Evolutionary conservation across 129 eudicot species (phyloP), one percentile per base, ranked within the genome.

Genomic region (Arctium lappa): DNA sequence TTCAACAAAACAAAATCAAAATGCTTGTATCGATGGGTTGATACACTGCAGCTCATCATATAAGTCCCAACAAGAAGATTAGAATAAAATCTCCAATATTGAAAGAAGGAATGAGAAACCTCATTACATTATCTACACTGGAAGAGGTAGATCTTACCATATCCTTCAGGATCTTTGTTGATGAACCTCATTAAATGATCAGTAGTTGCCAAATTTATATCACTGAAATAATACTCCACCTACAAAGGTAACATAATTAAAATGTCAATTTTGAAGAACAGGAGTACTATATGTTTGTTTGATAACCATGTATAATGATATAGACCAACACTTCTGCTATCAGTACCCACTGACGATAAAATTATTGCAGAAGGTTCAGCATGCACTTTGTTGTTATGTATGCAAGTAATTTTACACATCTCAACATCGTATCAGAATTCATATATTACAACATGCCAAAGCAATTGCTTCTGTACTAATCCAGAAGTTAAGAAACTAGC

Each of bases 171-270:
- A 85, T 95, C 98, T 87, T 91, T 95, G 89, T 60, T 77, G 91
- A 95, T 91, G 86, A 86, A 89, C 89, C 85, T 81, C 82, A 95
- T 91, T 48, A 95, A 82, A 79, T 93, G 97, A 82, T 93, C 99
- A 46, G 99, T 95, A 32, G 99, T 95, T 63, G 98, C 99, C 92
- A 95, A 84, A 92, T 95, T 95, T 75, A 95, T 79, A 81, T 95
- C 99, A 84, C 99, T 95, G 90, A 95, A 95, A 89, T 95, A 95
- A 74, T 86, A 95, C 87, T 95, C 99, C 88, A 95, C 99, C 99
- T 95, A 86, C 89, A 93, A 40, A 79, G 65, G 33, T 79, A 72
- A 9, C 4, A 66, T 71, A 69, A 30, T 39, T n/a, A 60, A 65
- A 68, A 81, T 84, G 65, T 48, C 74, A 87, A 36, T 44, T 44